These are phyloP conservation scores for Lumnitzera littorea DNA, from an alignment of 345 rosid genomes.

Conservation along the genomic window DNA sequence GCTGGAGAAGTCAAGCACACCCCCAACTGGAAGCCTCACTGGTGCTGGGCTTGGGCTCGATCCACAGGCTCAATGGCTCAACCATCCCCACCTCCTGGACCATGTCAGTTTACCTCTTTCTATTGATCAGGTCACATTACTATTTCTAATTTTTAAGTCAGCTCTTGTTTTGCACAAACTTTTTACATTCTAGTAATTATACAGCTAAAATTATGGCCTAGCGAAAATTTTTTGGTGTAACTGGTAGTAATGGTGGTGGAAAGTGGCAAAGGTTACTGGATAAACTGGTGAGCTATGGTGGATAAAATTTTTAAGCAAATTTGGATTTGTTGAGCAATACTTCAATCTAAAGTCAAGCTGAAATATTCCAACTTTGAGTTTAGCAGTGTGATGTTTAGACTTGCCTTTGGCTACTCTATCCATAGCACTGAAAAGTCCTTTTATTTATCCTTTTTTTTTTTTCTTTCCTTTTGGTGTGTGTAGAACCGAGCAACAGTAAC, in stretches of 20 bases:
- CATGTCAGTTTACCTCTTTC: constrained; percentile 44
- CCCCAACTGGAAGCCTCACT: constrained; percentile 65
- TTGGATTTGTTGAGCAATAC: too few species aligned
- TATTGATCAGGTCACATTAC: constrained; percentile 38
- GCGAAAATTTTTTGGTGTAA: constrained; percentile 43
- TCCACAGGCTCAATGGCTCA: constrained; percentile 29
- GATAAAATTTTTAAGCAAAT: too few species aligned
- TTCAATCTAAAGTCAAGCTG: too few species aligned
- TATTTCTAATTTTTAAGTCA: too few species aligned
- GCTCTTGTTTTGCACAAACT: too few species aligned
- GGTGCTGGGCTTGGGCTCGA: constrained; percentile 81
- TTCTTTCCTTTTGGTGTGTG: background rate
- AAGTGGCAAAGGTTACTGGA: too few species aligned
- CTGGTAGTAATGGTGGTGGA: background rate
- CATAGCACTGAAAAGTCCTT: background rate
- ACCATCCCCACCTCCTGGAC: constrained; percentile 31
- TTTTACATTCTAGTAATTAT: constrained; percentile 42
- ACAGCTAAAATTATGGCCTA: constrained; percentile 27
- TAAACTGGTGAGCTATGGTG: too few species aligned
- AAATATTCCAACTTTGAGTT: too few species aligned
- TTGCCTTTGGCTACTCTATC: background rate
- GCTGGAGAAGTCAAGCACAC: constrained; percentile 49
- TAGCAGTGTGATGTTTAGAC: too few species aligned
- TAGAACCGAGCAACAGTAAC: constrained; percentile 45
- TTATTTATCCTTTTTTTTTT: background rate